Base-by-base conservation (phyloP, 345 rosid species). In the Raphanus raphanistrum region DNA sequence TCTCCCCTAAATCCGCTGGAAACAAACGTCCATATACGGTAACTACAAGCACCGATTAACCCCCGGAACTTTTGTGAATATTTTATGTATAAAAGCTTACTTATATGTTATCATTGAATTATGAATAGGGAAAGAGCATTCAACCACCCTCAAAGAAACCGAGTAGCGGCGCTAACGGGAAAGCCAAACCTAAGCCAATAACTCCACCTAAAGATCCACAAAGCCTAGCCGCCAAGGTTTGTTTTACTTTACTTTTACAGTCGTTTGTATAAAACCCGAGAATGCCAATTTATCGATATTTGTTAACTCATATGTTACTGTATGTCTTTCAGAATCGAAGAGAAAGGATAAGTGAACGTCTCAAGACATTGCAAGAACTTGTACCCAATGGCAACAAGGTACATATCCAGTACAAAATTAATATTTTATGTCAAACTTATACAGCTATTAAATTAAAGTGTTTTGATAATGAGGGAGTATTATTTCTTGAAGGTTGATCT, bases 151-250 rank as follows among this genome's bases (percentile, higher is more conserved):
- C 73, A 6, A 93, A 94, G 92, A 94, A 88, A 83, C 89, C 81
- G 54, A 79, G 87, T 79, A 81, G 35, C 12, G 35, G 82, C 8
- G 17, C 31, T 4, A 73, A 35, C 31, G 82, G 79, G 36, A 91
- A 86, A 75, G 76, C 84, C 1, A 90, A 89, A 73, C 65, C 85
- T 0, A 90, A 87, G 84, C 43, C 86, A 70, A 48, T 84, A 36
- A 65, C 83, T 64, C 67, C 90, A 66, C 74, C 92, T 4, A 94
- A 89, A 79, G 97, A 90, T 68, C 97, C 95, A 0, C 98, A 94
- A 77, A 94, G 97, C 74, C 80, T 90, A 74, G 97, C 98, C 32
- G 98, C 98, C 63, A 94, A 92, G 97, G 98, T 93, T 55, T 43
- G 68, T 25, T 60, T 60, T 82, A 77, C 67, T 15, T 50, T 48